Percentiles rank a stretch among this genome's conserved stretches.
These are phyloP conservation scores for Pleurotus eryngii DNA, from an alignment of 768 basidiomycete species.

Conservation along the genomic window DNA sequence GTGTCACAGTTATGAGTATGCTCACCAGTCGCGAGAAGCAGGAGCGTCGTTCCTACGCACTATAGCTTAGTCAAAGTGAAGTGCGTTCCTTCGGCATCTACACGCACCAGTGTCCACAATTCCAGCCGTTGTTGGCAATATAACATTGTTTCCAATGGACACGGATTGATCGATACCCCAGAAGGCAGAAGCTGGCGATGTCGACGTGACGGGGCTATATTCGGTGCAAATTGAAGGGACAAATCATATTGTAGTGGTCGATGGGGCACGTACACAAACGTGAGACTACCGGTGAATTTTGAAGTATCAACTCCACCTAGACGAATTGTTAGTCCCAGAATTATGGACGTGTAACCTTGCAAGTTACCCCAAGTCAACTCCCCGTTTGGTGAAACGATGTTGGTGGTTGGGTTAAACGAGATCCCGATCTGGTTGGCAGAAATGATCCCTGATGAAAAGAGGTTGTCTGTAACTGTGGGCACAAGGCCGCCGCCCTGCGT, in stretches of 20 bases:
- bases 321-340: neutral
- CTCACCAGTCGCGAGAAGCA: slow-evolving; percentile 46
- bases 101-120: slow-evolving; percentile 34
- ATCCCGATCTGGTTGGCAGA: slow-evolving; percentile 26
- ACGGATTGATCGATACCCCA: slow-evolving; percentile 45
- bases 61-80: neutral
- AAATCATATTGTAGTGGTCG: neutral
- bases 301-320: slow-evolving; percentile 24
- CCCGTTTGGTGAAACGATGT: slow-evolving; percentile 10
- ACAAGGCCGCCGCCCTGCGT: slow-evolving; percentile 13
- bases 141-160: slow-evolving; percentile 27
- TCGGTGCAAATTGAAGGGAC: slow-evolving; percentile 7
- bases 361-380: slow-evolving; percentile 18
- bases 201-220: slow-evolving; percentile 16
- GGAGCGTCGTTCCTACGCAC: slow-evolving; percentile 41
- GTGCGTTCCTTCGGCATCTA: neutral
- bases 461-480: slow-evolving; percentile 45
- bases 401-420: slow-evolving; percentile 36
- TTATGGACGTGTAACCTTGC: neutral
- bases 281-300: slow-evolving; percentile 24
- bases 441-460: slow-evolving; percentile 29
- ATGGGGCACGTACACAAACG: slow-evolving; percentile 27
- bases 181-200: slow-evolving; percentile 28
- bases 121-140: slow-evolving; percentile 31
- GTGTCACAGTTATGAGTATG: neutral